phyloP scores from a whole-genome alignment of 2,329 filamentous ascomycete species.

The Verticillium tricorpus region DNA sequence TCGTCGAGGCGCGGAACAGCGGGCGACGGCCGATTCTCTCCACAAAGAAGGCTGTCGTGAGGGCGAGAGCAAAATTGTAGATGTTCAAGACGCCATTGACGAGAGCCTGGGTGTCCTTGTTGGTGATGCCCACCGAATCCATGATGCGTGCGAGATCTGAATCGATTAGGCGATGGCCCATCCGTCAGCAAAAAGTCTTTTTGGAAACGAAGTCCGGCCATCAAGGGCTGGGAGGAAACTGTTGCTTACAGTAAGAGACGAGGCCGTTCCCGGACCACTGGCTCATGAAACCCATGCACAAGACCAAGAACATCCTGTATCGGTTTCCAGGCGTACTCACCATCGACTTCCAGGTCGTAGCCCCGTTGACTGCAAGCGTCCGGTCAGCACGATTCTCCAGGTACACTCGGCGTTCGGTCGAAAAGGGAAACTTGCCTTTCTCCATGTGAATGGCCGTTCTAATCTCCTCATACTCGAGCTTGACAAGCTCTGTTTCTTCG shows the following conservation, averaged over 20 bases:
- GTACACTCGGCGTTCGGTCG: no score
- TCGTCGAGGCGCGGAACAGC: constrained; percentile 13
- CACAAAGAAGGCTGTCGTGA: constrained; percentile 19
- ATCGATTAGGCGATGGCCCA: neutral
- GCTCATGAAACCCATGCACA: constrained; percentile 39
- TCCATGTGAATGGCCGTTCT: constrained; percentile 37
- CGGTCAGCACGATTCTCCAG: constrained; percentile 7
- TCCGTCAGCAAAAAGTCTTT: no score
- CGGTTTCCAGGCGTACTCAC: constrained; percentile 33
- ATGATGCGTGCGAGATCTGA: constrained; percentile 23
- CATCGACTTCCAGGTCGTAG: constrained; percentile 16
- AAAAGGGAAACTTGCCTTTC: constrained; percentile 22
- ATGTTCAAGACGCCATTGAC: constrained; percentile 20
- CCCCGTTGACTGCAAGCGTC: constrained; percentile 21
- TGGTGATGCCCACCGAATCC: constrained; percentile 21
- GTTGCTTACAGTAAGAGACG: constrained; percentile 4
- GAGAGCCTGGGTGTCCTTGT: constrained; percentile 20
- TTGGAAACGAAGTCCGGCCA: neutral
- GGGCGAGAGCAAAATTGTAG: constrained; percentile 21
- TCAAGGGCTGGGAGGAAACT: constrained; percentile 19
- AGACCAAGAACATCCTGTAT: constrained; percentile 36
- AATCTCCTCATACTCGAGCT: constrained; percentile 46
- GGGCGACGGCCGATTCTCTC: constrained; percentile 20
- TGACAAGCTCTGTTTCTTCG: constrained; percentile 39
- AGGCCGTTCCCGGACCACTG: constrained; percentile 28